Evolutionary conservation across 2,329 filamentous ascomycete genomes (phyloP).

Genomic region (Talaromyces sp.): DNA sequence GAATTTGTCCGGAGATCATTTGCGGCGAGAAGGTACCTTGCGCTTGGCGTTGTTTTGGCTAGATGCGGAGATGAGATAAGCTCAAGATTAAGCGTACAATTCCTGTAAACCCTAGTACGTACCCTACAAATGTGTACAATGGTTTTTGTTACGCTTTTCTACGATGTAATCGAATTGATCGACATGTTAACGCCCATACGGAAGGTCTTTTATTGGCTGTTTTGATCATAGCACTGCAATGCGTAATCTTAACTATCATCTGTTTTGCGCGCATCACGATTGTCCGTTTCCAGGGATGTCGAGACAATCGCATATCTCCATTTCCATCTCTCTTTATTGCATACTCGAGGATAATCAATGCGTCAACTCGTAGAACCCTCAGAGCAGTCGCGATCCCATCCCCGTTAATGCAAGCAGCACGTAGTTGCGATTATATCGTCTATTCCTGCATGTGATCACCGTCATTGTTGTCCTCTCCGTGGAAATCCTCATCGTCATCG

Average conservation of each 20-base stretch:
- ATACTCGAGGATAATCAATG: not conserved
- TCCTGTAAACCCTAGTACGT: no score
- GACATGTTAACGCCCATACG: not conserved
- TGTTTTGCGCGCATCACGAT: not conserved
- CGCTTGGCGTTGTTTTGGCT: constrained; percentile 5
- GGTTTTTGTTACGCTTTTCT: not conserved
- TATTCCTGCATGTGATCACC: constrained; percentile 41
- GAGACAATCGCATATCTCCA: not conserved
- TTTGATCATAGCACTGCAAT: not conserved
- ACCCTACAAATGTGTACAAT: no score
- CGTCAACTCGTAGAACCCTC: not conserved
- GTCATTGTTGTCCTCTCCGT: constrained; percentile 22
- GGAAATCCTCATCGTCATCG: constrained; percentile 48
- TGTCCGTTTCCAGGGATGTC: not conserved
- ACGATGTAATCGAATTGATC: not conserved
- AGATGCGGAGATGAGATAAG: not conserved
- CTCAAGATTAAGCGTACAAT: no score
- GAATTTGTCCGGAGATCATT: constrained; percentile 28
- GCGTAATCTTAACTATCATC: not conserved
- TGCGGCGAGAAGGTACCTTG: constrained; percentile 12
- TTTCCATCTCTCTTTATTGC: not conserved
- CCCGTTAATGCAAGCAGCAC: not conserved
- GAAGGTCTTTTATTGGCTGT: not conserved
- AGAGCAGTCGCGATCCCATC: not conserved
- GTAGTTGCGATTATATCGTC: constrained; percentile 6